These are phyloP conservation scores for Anacardium occidentale DNA, from an alignment of 345 rosid genomes.

Conservation along the genomic window DNA sequence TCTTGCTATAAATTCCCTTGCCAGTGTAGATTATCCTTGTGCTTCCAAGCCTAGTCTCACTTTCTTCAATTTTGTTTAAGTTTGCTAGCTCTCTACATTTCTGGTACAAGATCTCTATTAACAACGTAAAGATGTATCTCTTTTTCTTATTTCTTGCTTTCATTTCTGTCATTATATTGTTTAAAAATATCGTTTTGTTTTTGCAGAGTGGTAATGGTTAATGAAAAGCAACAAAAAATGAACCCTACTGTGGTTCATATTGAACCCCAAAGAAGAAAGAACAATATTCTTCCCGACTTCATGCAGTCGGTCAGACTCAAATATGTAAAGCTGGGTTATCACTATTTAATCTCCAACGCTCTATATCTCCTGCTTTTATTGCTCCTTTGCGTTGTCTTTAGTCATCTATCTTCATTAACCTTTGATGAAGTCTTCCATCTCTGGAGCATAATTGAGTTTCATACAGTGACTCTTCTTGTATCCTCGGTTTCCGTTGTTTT, in stretches of 20 bases:
- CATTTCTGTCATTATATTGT: no score
- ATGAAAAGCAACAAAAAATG: background rate
- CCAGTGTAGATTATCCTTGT: no score
- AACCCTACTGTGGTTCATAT: background rate
- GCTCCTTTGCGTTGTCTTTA: conserved; percentile 3
- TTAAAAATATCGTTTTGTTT: background rate
- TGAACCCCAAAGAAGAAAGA: conserved; percentile 7
- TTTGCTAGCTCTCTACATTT: no score
- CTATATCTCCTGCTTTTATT: conserved; percentile 27
- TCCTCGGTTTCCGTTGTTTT: conserved; percentile 21
- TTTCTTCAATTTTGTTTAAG: no score
- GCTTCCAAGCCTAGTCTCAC: no score
- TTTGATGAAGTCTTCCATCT: conserved; percentile 11
- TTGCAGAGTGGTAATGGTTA: conserved; percentile 1
- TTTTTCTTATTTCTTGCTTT: no score
- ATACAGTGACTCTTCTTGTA: conserved; percentile 13
- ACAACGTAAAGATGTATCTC: no score
- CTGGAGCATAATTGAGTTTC: conserved; percentile 18
- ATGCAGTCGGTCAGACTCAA: conserved; percentile 31
- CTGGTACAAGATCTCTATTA: no score
- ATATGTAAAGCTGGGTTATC: conserved; percentile 41
- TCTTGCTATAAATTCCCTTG: no score
- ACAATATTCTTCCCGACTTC: conserved; percentile 25
- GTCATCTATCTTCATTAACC: conserved; percentile 23
- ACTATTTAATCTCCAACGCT: conserved; percentile 38